Base-by-base conservation (phyloP, 768 basidiomycete genomes). In the Mycena epipterygia region DNA sequence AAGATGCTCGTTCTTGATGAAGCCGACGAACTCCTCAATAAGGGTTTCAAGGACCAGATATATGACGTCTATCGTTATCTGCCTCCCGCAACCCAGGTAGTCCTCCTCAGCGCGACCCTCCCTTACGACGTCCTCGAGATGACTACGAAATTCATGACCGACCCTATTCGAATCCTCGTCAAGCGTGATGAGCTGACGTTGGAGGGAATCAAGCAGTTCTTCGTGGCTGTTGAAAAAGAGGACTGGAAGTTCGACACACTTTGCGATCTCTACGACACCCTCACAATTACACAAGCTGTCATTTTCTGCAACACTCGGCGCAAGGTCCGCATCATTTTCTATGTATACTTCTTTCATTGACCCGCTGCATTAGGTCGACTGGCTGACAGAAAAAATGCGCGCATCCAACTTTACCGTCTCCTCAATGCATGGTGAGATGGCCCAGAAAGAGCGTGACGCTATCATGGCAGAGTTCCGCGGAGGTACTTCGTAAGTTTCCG, bases 161-260 rank as follows among this genome's bases (percentile, higher is more conserved):
- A 98, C 81, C 97, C 97, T 37, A 96, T 99, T 79, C 94, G 96
- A 52, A 98, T 99, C 76, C 92, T 98, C 75, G 97, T 99, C 82
- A 98, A 98, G 87, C 95, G 96, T 93, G 97, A 98, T 78, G 97
- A 99, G 83, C 89, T 98, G 88, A 98, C 97, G 59, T 87, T 98
- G 65, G 97, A 99, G 78, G 94, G 94, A 12, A 96, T 97, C 84
- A 96, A 96, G 77, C 95, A 97, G 80, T 97, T 97, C 84, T 96
- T 96, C 86, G 95, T 99, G 58, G 97, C 97, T 52, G 97, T 99
- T 64, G 97, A 98, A 84, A 98, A 98, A 84, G 97, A 99, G 82
- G 97, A 99, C 79, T 98, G 97, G 97, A 99, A 99, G 80, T 97
- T 98, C 78, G 97, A 98, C 83, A 98, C 97, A 0, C 88, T 99